phyloP scores from a whole-genome alignment of 164 flowering plant species.

The Aristolochia fimbriata region DNA sequence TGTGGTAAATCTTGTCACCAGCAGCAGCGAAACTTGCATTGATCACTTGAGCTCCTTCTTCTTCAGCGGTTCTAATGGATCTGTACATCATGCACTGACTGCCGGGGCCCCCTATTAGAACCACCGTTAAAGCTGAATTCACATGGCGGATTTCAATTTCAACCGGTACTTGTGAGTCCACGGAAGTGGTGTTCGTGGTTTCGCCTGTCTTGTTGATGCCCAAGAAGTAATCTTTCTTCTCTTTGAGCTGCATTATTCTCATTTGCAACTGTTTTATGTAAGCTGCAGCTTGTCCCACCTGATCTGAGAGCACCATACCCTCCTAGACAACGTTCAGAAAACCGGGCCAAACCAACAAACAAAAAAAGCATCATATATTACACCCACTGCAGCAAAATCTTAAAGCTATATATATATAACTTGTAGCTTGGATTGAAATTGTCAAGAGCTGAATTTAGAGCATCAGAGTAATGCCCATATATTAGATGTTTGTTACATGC shows the following conservation, averaged over 20 bases:
- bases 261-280: slow-evolving; percentile 45
- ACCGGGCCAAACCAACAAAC: neutral
- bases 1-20: slow-evolving; percentile 39
- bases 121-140: slow-evolving; percentile 37
- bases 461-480: too few relatives aligned
- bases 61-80: slow-evolving; percentile 37
- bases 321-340: slow-evolving; percentile 22
- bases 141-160: slow-evolving; percentile 32
- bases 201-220: slow-evolving; percentile 2
- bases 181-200: neutral
- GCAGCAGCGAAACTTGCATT: slow-evolving; percentile 39
- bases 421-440: too few relatives aligned
- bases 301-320: slow-evolving; percentile 34
- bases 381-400: neutral
- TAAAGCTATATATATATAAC: too few relatives aligned
- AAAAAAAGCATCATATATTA: neutral
- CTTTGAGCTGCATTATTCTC: neutral
- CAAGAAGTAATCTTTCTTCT: slow-evolving; percentile 28
- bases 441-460: too few relatives aligned
- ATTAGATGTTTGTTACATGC: too few relatives aligned
- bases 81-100: slow-evolving; percentile 38
- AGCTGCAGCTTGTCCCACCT: slow-evolving; percentile 42
- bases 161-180: slow-evolving; percentile 11
- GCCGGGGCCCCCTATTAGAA: slow-evolving; percentile 35
- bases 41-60: slow-evolving; percentile 53